Evolutionary conservation across 2,329 filamentous ascomycete genomes (phyloP).

Genomic region (Curvularia sp.): DNA sequence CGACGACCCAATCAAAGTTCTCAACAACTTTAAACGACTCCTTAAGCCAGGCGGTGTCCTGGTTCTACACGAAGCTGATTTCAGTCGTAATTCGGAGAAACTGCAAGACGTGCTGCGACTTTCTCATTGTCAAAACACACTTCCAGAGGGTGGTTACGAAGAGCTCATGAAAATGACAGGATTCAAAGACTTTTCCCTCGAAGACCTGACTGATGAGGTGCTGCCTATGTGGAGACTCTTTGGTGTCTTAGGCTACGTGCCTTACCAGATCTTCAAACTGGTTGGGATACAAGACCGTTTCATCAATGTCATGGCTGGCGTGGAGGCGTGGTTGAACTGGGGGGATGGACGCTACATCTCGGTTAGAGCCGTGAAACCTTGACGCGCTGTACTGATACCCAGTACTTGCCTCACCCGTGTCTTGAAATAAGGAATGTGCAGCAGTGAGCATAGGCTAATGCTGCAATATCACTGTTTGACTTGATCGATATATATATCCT

Average conservation of each 20-base stretch:
- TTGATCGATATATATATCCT: too few relatives aligned
- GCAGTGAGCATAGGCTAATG: background rate
- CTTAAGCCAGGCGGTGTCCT: conserved; percentile 59
- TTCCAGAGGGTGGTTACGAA: conserved; percentile 50
- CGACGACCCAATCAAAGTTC: conserved; percentile 55
- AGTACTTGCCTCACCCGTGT: conserved; percentile 9
- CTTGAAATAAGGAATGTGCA: conserved; percentile 8
- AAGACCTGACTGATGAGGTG: conserved; percentile 58
- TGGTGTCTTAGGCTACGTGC: conserved; percentile 56
- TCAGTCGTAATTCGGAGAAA: conserved; percentile 23
- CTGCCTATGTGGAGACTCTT: conserved; percentile 59
- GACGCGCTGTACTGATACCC: conserved; percentile 11
- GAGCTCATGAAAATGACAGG: conserved; percentile 48
- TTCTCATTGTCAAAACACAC: conserved; percentile 32
- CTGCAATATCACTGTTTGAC: too few relatives aligned
- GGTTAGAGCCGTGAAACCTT: conserved; percentile 27
- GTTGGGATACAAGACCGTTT: conserved; percentile 57
- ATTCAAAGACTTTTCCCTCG: conserved; percentile 51
- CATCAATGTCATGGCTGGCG: conserved; percentile 59
- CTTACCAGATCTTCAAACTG: conserved; percentile 56
- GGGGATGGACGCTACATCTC: conserved; percentile 31
- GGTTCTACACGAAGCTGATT: conserved; percentile 52
- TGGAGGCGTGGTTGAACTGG: conserved; percentile 44
- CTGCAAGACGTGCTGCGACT: conserved; percentile 13
- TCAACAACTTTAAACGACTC: conserved; percentile 58